These are phyloP conservation scores for Prosopis cineraria DNA, from an alignment of 306 rosid species.

Conservation along the genomic window DNA sequence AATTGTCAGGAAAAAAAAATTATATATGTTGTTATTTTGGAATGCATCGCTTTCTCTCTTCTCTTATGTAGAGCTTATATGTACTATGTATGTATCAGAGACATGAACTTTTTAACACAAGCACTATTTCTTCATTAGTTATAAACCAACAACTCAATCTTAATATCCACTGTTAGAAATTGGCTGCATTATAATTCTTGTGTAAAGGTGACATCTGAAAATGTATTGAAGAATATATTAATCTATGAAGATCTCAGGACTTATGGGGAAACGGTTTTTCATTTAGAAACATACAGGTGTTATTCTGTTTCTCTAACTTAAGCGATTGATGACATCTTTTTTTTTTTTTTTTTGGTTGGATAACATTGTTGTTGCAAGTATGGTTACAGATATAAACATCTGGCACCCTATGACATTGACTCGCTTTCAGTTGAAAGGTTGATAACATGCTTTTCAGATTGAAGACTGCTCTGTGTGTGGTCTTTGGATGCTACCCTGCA, in stretches of 20 bases:
- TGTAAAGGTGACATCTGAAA: background rate
- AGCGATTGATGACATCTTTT: background rate
- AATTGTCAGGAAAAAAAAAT: background rate
- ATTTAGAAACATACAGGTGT: background rate
- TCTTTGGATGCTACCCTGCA: background rate
- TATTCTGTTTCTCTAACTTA: background rate
- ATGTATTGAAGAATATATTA: background rate
- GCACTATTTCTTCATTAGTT: conserved; percentile 2
- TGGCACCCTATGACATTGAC: background rate
- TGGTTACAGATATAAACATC: conserved; percentile 1
- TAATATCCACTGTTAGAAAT: background rate
- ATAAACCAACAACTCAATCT: background rate
- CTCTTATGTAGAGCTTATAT: background rate
- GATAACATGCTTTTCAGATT: background rate
- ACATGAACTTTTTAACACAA: background rate
- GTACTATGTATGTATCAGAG: too few relatives aligned
- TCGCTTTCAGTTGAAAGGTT: conserved; percentile 4
- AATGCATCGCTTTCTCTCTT: background rate
- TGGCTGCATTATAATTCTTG: background rate
- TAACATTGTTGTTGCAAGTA: background rate
- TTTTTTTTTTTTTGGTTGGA: background rate
- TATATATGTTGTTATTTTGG: background rate
- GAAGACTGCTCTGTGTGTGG: background rate
- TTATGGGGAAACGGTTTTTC: background rate
- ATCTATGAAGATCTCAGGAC: background rate